Conservation (phyloP, 345 rosid genomes). For the Corchorus olitorius region DNA sequence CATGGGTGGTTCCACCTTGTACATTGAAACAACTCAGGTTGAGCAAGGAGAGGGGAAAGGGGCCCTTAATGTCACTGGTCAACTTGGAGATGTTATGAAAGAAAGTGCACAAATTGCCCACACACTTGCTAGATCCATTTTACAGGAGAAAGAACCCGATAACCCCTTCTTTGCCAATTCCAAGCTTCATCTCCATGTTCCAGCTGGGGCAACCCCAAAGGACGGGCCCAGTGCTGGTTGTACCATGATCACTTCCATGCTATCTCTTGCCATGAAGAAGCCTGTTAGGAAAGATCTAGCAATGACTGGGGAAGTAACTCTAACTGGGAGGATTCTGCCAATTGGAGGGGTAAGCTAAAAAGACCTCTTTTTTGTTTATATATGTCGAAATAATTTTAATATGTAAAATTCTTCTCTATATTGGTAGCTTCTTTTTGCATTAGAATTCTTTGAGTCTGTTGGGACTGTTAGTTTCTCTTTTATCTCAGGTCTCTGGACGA, state of each 20-base stretch:
- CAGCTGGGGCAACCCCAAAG: conserved; percentile 97
- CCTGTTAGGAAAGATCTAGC: conserved; percentile 81
- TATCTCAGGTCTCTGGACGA: neutral
- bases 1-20: conserved; percentile 98
- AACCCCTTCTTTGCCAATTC: conserved; percentile 77
- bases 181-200: conserved; percentile 97
- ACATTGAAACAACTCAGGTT: conserved; percentile 82
- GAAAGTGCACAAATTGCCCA: conserved; percentile 97
- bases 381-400: neutral
- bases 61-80: conserved; percentile 77
- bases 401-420: neutral
- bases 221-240: conserved; percentile 99
- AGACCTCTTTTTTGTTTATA: neutral
- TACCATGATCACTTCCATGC: conserved; percentile 97
- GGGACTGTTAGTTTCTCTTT: too few relatives aligned
- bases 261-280: conserved; percentile 84
- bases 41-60: conserved; percentile 96
- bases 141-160: conserved; percentile 67
- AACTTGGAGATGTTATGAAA: conserved; percentile 98
- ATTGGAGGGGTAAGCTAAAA: conserved; percentile 90
- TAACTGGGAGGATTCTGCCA: conserved; percentile 90
- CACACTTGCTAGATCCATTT: conserved; percentile 78
- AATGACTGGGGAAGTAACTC: conserved; percentile 96
- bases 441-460: neutral
- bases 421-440: neutral